Percentiles rank a stretch among this genome's conserved stretches.
Evolutionary conservation across 169 alveolate species (phyloP).

Genomic region (Eimeria necatrix): DNA sequence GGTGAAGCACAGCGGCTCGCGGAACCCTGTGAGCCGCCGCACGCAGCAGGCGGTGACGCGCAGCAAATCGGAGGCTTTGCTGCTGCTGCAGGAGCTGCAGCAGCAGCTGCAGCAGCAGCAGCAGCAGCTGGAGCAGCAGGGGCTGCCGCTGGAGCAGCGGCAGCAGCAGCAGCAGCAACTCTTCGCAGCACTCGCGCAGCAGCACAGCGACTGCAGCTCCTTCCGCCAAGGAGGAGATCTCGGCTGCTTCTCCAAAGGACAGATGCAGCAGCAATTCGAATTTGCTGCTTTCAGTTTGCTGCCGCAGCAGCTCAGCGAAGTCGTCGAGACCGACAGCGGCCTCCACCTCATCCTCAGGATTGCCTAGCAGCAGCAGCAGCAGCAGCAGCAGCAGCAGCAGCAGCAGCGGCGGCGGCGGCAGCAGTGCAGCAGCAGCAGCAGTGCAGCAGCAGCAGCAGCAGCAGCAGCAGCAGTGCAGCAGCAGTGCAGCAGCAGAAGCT

Average conservation of each 20-base stretch:
- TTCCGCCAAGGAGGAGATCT: slow-evolving; percentile 93
- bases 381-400: background rate
- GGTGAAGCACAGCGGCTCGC: slow-evolving; percentile 92
- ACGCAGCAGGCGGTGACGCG: slow-evolving; percentile 92
- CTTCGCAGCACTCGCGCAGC: slow-evolving; percentile 87
- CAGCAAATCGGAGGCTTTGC: slow-evolving; percentile 91
- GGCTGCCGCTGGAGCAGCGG: no score
- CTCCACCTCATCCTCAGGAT: slow-evolving; percentile 93
- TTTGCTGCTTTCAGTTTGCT: slow-evolving; percentile 91
- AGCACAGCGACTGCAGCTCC: slow-evolving; percentile 92
- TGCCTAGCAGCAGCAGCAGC: slow-evolving; percentile 84
- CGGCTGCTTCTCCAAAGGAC: slow-evolving; percentile 90
- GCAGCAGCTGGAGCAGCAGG: slow-evolving; percentile 60
- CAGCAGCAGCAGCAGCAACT: background rate
- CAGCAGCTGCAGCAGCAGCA: slow-evolving; percentile 84
- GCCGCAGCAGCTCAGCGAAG: slow-evolving; percentile 92
- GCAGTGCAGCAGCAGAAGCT: background rate
- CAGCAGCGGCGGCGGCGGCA: background rate
- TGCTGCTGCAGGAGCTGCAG: slow-evolving; percentile 84
- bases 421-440: background rate
- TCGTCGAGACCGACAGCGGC: slow-evolving; percentile 94
- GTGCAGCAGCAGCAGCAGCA: no score
- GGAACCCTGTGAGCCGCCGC: slow-evolving; percentile 92
- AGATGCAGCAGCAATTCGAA: slow-evolving; percentile 93
- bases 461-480: background rate